Evolutionary conservation across 106 monocot genomes (phyloP).

Genomic region (Gastrodia elata): DNA sequence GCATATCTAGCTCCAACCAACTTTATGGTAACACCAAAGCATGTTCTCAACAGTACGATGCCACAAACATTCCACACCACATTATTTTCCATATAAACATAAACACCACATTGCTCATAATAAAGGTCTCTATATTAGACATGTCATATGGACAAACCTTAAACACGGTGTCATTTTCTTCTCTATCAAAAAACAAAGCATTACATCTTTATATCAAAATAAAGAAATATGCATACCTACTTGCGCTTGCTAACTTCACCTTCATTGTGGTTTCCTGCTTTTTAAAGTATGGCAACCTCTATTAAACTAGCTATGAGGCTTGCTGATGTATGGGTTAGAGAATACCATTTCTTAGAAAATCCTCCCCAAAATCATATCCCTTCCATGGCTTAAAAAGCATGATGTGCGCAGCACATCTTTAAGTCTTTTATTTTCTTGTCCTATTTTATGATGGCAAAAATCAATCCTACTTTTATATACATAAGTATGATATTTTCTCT

Average conservation of each 20-base stretch:
- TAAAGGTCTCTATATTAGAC: neutral
- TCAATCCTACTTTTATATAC: too few species aligned
- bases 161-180: neutral
- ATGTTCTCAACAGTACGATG: neutral
- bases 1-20: neutral
- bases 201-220: neutral
- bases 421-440: too few species aligned
- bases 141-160: neutral
- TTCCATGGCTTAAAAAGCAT: too few species aligned
- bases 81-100: neutral
- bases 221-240: neutral
- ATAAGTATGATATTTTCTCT: too few species aligned
- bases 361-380: too few species aligned
- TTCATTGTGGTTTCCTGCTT: neutral
- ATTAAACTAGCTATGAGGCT: neutral
- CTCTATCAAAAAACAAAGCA: neutral
- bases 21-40: neutral
- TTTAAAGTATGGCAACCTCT: neutral
- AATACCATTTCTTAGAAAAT: too few species aligned
- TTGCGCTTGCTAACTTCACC: neutral
- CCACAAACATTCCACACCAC: neutral
- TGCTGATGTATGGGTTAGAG: neutral
- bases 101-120: neutral
- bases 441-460: too few species aligned
- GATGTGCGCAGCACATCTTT: too few species aligned